phyloP scores from a whole-genome alignment of 1,139 yeast species.

The Taphrina deformans region DNA sequence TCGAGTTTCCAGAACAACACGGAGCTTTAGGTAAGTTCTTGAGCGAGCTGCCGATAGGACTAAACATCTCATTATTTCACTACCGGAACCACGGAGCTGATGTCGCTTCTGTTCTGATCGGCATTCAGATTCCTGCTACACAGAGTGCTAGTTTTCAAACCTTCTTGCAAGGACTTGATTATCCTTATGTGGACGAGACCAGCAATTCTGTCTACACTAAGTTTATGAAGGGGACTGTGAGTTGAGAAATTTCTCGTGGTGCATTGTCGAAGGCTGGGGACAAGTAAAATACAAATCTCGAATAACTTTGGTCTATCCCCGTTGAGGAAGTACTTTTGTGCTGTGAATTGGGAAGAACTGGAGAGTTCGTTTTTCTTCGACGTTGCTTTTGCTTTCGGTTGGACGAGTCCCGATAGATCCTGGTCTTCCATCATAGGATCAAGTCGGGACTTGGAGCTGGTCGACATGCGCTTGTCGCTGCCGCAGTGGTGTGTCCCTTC shows the following conservation, averaged over 20 bases:
- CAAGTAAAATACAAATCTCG: no score
- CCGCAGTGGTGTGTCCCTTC: no score
- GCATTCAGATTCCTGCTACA: constrained; percentile 75
- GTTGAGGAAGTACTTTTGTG: no score
- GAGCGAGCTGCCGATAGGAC: constrained; percentile 65
- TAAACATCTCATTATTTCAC: constrained; percentile 94
- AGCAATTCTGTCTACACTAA: constrained; percentile 67
- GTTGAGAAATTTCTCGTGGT: background rate
- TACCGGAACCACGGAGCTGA: constrained; percentile 97
- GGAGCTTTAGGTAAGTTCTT: constrained; percentile 85
- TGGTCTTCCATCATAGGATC: no score
- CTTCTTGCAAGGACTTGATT: constrained; percentile 71
- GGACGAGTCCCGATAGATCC: no score
- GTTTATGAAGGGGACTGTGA: constrained; percentile 18
- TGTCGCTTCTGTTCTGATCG: constrained; percentile 87
- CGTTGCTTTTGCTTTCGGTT: no score
- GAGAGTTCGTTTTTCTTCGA: no score
- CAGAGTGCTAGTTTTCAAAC: constrained; percentile 64
- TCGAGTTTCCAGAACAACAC: constrained; percentile 97
- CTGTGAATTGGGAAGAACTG: no score
- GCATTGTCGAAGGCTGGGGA: no score
- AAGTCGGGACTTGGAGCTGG: no score
- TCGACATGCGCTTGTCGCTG: no score
- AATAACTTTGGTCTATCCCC: no score
- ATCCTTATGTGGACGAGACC: constrained; percentile 77